Evolutionary conservation across 768 basidiomycete species (phyloP), one percentile per base, ranked within the genome.

Genomic region (Mycena epipterygia): DNA sequence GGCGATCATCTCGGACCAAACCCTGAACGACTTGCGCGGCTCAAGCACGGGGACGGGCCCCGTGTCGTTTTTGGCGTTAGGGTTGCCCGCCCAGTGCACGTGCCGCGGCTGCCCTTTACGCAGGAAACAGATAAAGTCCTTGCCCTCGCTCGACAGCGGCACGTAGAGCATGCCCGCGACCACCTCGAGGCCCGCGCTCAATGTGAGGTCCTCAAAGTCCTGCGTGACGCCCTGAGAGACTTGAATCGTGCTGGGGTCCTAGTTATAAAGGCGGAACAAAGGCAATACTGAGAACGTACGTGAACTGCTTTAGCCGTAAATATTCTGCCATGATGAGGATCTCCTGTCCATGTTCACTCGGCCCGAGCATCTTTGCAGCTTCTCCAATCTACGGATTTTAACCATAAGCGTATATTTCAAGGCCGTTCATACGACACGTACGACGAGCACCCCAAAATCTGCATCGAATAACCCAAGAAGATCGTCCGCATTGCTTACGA

Each of bases 121-220:
- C 33, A 95, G 80, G 74, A 96, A 91, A 17, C 90, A 91, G 67
- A 96, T 93, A 75, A 95, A 95, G 76, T 96, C 94, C 46, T 89
- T 87, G 0, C 94, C 93, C 13, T 86, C 88, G 44, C 84, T 84
- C 0, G 93, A 93, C 2, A 95, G 82, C 2, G 94, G 94, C 0
- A 95, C 91, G 73, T 89, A 91, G 3, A 96, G 87, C 58, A 94
- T 75, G 4, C 94, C 93, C 0, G 93, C 90, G 72, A 96, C 88
- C 53, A 89, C 81, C 57, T 91, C 89, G 56, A 93, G 79, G 1
- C 88, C 87, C 82, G 69, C 59, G 13, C 70, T 46, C n/a, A 62
- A 27, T n/a, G 48, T 68, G 33, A 96, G 82, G 75, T 96, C 94
- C 2, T 91, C 89, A 76, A 89, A 95, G 78, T 95, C 94, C 27